These are phyloP conservation scores for Plantago coronopus DNA, from an alignment of 305 asterid genomes.

Conservation along the genomic window DNA sequence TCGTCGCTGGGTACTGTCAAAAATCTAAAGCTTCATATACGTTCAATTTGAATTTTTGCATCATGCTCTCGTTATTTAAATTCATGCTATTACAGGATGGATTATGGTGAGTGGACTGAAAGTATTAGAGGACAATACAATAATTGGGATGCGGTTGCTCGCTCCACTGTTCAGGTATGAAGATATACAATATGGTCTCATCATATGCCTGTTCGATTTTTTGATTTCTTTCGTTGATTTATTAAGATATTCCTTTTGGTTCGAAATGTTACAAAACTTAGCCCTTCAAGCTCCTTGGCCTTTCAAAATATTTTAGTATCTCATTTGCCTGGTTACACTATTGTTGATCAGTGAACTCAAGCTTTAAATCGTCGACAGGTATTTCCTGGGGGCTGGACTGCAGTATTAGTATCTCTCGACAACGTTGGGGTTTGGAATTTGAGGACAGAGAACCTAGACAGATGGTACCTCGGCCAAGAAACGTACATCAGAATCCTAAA, in stretches of 20 bases:
- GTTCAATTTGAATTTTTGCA: not conserved
- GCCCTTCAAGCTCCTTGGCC: too few species aligned
- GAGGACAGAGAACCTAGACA: conserved; percentile 81
- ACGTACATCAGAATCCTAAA: conserved; percentile 78
- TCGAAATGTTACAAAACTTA: too few species aligned
- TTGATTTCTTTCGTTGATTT: not conserved
- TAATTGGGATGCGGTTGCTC: conserved; percentile 90
- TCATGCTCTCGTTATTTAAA: not conserved
- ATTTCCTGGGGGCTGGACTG: conserved; percentile 91
- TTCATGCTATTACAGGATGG: conserved; percentile 51
- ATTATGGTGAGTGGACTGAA: conserved; percentile 83
- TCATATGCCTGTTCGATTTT: not conserved
- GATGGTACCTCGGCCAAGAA: conserved; percentile 96
- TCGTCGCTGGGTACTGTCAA: conserved; percentile 71
- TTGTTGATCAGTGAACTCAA: not conserved
- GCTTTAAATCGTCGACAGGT: conserved; percentile 36
- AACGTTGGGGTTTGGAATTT: conserved; percentile 94
- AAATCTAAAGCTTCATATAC: not conserved
- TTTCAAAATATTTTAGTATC: too few species aligned
- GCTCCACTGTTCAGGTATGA: conserved; percentile 79
- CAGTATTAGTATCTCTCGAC: conserved; percentile 63
- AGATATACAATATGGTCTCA: not conserved
- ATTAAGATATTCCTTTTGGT: too few species aligned
- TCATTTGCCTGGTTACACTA: too few species aligned
- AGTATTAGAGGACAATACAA: conserved; percentile 73